A percentile compares a stretch with the other conserved stretches of the same genome.
phyloP scores from a whole-genome alignment of 2,329 filamentous ascomycete genomes.

The Trichoderma simmonsii region DNA sequence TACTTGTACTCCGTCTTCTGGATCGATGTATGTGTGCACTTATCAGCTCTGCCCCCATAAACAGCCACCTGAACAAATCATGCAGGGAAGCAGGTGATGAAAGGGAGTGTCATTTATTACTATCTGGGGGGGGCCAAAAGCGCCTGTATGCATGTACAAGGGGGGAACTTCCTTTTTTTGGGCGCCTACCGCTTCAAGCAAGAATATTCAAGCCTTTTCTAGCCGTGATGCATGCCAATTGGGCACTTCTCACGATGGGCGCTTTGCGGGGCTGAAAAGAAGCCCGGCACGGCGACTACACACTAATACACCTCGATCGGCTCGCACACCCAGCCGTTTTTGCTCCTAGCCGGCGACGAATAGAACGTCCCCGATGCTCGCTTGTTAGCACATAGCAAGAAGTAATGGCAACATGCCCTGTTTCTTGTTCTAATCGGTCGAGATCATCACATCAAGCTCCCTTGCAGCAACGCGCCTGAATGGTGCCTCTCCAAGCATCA shows the following conservation, averaged over 20 bases:
- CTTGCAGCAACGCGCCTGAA: neutral
- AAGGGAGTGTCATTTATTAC: neutral
- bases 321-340: neutral
- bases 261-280: neutral
- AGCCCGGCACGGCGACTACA: neutral
- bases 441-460: neutral
- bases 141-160: conserved; percentile 9
- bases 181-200: conserved; percentile 11
- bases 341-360: neutral
- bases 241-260: neutral
- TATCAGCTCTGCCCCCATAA: neutral
- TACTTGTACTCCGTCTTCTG: neutral
- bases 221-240: neutral
- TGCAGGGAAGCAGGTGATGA: conserved; percentile 11
- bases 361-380: neutral
- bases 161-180: neutral
- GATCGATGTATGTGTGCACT: neutral
- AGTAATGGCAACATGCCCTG: neutral
- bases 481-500: neutral
- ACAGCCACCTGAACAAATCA: neutral
- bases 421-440: neutral
- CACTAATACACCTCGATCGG: neutral
- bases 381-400: neutral
- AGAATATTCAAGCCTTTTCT: neutral
- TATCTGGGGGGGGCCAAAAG: neutral